These are phyloP conservation scores for Articulospora tetracladia DNA, from an alignment of 495 filamentous ascomycete species.

Conservation along the genomic window DNA sequence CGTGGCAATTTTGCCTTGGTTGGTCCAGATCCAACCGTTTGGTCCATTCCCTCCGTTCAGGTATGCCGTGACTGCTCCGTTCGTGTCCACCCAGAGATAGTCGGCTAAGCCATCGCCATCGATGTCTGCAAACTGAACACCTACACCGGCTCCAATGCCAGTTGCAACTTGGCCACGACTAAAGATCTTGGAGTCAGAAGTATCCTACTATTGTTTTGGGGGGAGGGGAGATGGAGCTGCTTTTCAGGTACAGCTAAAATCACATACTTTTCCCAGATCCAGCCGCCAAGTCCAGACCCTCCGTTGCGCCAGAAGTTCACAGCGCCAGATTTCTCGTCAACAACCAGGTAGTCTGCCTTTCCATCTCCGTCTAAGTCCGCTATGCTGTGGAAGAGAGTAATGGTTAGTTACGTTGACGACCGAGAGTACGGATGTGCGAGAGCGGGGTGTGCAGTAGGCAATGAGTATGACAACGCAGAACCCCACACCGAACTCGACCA, in stretches of 20 bases:
- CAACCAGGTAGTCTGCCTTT: background rate
- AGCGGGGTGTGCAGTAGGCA: no score
- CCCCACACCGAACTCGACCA: background rate
- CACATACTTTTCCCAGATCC: background rate
- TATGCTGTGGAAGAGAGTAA: background rate
- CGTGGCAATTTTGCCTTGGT: constrained; percentile 8
- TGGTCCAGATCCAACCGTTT: constrained; percentile 5
- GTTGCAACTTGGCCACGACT: background rate
- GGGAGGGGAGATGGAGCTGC: no score
- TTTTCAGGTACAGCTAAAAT: no score
- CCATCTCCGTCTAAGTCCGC: constrained; percentile 16
- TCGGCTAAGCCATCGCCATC: constrained; percentile 16
- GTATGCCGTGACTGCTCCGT: constrained; percentile 5
- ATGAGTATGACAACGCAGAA: no score
- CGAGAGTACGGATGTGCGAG: no score
- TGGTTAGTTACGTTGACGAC: no score
- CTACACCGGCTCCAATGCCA: background rate
- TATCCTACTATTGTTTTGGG: no score
- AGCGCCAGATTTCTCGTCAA: background rate
- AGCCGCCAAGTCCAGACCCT: background rate
- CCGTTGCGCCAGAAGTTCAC: background rate
- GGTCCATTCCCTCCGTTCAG: constrained; percentile 6
- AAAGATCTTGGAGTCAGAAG: no score
- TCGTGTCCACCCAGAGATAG: constrained; percentile 11
- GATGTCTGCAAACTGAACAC: constrained; percentile 19